Evolutionary conservation across 1,139 yeast genomes (phyloP).

Genomic region (Yamadazyma membranifaciens): DNA sequence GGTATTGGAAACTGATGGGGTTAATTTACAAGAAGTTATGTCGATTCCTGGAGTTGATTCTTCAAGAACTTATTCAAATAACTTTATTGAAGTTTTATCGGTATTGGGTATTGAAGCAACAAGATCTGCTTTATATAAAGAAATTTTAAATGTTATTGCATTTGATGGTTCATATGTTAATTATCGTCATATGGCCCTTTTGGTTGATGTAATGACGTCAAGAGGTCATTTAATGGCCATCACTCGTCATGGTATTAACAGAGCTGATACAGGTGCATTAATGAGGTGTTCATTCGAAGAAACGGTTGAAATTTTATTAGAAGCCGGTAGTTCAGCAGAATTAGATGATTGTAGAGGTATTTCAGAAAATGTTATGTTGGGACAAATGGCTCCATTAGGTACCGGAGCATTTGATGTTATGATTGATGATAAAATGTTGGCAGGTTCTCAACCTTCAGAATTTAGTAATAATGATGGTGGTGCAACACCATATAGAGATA

Average conservation of each 20-base stretch:
- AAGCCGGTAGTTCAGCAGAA: slow-evolving; percentile 98
- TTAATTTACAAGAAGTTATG: slow-evolving; percentile 92
- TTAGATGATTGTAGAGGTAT: slow-evolving; percentile 98
- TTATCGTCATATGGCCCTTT: slow-evolving; percentile 95
- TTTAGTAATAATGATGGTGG: slow-evolving; percentile 69
- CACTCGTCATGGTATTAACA: slow-evolving; percentile 98
- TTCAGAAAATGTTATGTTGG: slow-evolving; percentile 95
- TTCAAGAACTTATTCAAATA: slow-evolving; percentile 86
- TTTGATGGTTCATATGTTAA: slow-evolving; percentile 99
- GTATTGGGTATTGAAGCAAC: slow-evolving; percentile 99
- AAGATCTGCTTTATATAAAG: slow-evolving; percentile 88
- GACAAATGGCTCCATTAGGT: slow-evolving; percentile 98
- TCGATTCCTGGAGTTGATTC: slow-evolving; percentile 94
- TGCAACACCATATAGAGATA: slow-evolving; percentile 88
- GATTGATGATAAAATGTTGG: slow-evolving; percentile 88
- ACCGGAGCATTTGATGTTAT: slow-evolving; percentile 97
- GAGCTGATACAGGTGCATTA: slow-evolving; percentile 97
- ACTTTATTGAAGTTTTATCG: slow-evolving; percentile 91
- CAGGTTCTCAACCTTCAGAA: slow-evolving; percentile 54
- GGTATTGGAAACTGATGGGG: slow-evolving; percentile 99
- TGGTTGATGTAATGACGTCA: slow-evolving; percentile 98
- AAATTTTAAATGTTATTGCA: slow-evolving; percentile 94
- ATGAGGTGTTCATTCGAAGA: slow-evolving; percentile 99
- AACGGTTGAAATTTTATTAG: slow-evolving; percentile 94
- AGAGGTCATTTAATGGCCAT: slow-evolving; percentile 98